Percentiles rank a stretch among this genome's conserved stretches.
Conservation (phyloP, 2,329 filamentous ascomycete genomes). For the Colletotrichum ledebouriae region DNA sequence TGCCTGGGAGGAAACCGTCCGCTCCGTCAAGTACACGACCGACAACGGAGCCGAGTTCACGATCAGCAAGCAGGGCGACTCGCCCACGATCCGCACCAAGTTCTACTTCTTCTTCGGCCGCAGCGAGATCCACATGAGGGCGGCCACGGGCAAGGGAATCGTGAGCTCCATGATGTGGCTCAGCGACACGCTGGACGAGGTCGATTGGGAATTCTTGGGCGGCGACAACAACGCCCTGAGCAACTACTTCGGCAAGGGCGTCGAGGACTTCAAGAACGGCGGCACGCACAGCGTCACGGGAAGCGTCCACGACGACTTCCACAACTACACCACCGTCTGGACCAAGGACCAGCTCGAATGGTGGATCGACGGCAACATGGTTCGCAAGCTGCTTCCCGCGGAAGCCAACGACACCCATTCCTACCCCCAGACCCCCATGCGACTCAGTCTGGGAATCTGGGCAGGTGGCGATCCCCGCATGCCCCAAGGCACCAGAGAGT, state of each 20-base stretch:
- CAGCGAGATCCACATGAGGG: constrained; percentile 83
- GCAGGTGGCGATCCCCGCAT: constrained; percentile 71
- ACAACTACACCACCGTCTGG: constrained; percentile 85
- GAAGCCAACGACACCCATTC: constrained; percentile 73
- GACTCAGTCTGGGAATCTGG: constrained; percentile 76
- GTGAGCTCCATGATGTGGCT: constrained; percentile 87
- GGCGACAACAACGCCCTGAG: constrained; percentile 74
- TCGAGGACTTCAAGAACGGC: constrained; percentile 73
- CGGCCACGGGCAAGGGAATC: constrained; percentile 80
- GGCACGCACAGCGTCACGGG: constrained; percentile 68
- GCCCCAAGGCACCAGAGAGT: constrained; percentile 70
- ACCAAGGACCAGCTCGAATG: constrained; percentile 75
- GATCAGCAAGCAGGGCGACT: constrained; percentile 77
- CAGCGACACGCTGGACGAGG: constrained; percentile 87
- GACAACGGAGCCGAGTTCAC: constrained; percentile 78
- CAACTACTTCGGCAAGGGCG: constrained; percentile 86
- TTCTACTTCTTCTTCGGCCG: constrained; percentile 91
- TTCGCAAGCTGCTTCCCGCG: constrained; percentile 73
- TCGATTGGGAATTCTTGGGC: constrained; percentile 89
- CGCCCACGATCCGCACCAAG: constrained; percentile 81
- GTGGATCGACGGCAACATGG: constrained; percentile 75
- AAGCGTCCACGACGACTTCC: constrained; percentile 71
- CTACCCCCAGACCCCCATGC: constrained; percentile 84
- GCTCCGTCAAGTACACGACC: constrained; percentile 71
- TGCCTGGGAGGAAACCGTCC: constrained; percentile 78